Evolutionary conservation across 2,329 filamentous ascomycete species (phyloP), one percentile per base, ranked within the genome.

Genomic region (Talaromyces sp.): DNA sequence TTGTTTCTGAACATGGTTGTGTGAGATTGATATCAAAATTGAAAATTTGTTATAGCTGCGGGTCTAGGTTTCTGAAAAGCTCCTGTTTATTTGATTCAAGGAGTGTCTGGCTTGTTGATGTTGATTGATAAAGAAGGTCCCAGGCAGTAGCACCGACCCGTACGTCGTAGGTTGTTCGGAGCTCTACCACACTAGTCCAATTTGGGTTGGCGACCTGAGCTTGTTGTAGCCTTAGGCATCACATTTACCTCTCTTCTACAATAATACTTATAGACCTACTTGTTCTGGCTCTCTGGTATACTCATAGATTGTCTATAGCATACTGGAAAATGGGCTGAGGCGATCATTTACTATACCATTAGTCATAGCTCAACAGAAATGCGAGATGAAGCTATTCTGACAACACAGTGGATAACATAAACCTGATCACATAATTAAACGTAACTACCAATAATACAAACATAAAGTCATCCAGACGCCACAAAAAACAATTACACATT

Each of bases 1-100:
- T 98, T 98, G 86, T 99, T 99, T 83, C 95, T 88, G 84, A 99
- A 99, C 95, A 99, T 98, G 76, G 76, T 89, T 37, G 39, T 47
- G 35, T 63, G 15, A 59, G 37, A 8, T 15, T 3, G 35, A 31
- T 11, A 39, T 43, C 15, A 31, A 31, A 15, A 10, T 4, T 11
- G 13, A 2, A 31, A 9, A 19, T 13, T 9, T 11, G 33, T 31
- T 43, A 43, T 27, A 27, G 19, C n/a, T 39, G 52, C 11, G 5
- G 3, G 13, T 59, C 10, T 4, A 5, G 3, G 8, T 10, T 59
- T 59, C 33, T 15, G 13, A 7, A 8, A 56, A 19, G 17, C n/a
- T 15, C 19, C 52, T 56, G 10, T 19, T 31, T 45, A 15, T 31
- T 43, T 59, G 56, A 45, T 45, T 45, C 56, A 15, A 43, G 13